These are phyloP conservation scores for Tulasnella sp. DNA, from an alignment of 768 basidiomycete genomes.

Conservation along the genomic window DNA sequence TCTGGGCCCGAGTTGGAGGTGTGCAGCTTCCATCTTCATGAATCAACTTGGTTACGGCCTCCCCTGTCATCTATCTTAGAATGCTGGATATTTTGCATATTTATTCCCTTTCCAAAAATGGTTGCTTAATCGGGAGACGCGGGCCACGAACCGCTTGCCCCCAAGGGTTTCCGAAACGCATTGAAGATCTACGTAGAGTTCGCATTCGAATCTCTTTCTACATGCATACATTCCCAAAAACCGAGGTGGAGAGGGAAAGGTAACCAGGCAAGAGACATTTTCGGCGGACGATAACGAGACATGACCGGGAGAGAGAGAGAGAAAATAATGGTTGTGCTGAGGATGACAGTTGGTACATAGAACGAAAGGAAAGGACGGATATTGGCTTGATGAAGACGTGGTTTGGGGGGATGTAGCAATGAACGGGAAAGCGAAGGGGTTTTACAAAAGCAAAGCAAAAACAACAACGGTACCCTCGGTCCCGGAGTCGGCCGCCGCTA, in stretches of 20 bases:
- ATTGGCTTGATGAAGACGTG: too few species aligned
- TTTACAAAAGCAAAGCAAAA: not conserved
- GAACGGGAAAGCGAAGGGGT: not conserved
- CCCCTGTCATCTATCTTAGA: too few species aligned
- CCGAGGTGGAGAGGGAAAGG: not conserved
- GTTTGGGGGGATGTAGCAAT: too few species aligned
- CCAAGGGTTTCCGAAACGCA: not conserved
- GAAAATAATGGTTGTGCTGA: not conserved
- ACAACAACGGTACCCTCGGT: not conserved
- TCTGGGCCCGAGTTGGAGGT: conserved; percentile 64
- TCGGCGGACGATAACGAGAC: not conserved
- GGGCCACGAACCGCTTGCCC: too few species aligned
- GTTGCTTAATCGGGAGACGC: too few species aligned
- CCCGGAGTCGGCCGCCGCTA: not conserved
- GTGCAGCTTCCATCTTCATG: not conserved
- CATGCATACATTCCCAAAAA: not conserved
- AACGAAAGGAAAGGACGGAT: too few species aligned
- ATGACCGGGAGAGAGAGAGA: too few species aligned
- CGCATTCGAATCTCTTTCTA: not conserved
- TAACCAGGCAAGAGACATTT: not conserved
- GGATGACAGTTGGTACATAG: not conserved
- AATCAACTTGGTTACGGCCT: too few species aligned
- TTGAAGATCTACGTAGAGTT: not conserved
- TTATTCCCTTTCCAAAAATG: too few species aligned
- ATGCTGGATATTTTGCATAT: too few species aligned